Evolutionary conservation across 2,329 filamentous ascomycete genomes (phyloP), one percentile per base, ranked within the genome.

Genomic region (Stachybotrys chartarum): DNA sequence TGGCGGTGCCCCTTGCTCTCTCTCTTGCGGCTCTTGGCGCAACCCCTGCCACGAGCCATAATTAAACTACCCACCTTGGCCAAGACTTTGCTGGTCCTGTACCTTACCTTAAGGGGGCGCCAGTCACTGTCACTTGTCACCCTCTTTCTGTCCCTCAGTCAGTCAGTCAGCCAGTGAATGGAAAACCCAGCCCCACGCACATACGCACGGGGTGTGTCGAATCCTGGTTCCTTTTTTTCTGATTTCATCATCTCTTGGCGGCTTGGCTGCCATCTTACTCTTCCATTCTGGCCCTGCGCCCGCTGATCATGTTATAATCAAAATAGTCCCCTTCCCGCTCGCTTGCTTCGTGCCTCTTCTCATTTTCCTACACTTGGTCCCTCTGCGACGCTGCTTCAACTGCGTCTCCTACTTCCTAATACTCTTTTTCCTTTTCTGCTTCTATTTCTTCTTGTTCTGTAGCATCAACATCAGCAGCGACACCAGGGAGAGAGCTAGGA

Each of bases 381-480:
- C 24, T 12, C 30, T 32, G 12, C 12, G 24, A 14, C 24, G 6
- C 17, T 18, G 48, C 48, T 10, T 7, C 53, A 24, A 49, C 47
- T 48, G 46, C 47, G 51, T 56, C 51, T 44, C 47, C 24, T 50
- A 52, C 55, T 51, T 30, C 58, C 30, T 56, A 42, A 42, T 24
- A 24, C 24, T 4, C 24, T 4, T 24, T 24, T 24, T 24, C 24
- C 24, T 24, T 24, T 24, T 24, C 24, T 24, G 24, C 24, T 24
- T 24, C 24, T 24, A 24, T 24, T 24, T 24, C 24, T 24, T 24
- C 24, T 24, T 24, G 24, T 24, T 24, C 4, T 24, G 24, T 24
- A 24, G 4, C 24, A 24, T 24, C 24, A 24, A 24, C 24, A 24
- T 24, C 24, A 24, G 4, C 24, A 24, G 24, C 24, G 24, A 24